Evolutionary conservation across 768 basidiomycete species (phyloP), one percentile per base, ranked within the genome.

Genomic region (Pleurotus tuber-regium): DNA sequence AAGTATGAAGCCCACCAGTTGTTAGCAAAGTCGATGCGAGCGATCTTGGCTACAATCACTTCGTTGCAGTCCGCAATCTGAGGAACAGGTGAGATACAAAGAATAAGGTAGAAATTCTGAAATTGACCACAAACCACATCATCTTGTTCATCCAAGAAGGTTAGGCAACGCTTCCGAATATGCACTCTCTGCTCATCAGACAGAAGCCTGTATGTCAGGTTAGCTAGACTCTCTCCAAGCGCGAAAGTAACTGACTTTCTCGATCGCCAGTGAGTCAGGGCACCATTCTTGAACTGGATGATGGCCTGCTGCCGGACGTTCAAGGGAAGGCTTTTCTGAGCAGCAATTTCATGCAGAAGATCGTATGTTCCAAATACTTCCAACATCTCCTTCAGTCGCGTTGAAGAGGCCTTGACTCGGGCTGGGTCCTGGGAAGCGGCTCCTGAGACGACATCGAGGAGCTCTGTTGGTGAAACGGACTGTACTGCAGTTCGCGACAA

Each of bases 261-360:
- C 26, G 84, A 86, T 62, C 79, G 76, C 93, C 93, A 96, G 60
- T 89, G 85, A 43, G 69, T 69, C 3, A 84, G 65, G 2, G 84
- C 85, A 1, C 78, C 76, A 59, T 94, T 95, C 70, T 95, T 95
- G 72, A 94, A 88, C 61, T 92, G 91, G 50, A 95, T 87, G 56
- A 92, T 89, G 21, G 87, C 83, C 64, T 89, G 88, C 58, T 88
- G 80, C 35, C 92, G 82, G 43, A 93, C 78, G 12, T 70, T 70
- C 30, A 87, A 65, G 11, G 88, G 84, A n/a, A 85, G 65, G 1
- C 74, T 66, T 55, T 68, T 70, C 57, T 82, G 77, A 24, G 81
- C 73, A 19, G 89, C 87, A 64, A 92, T 89, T 57, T 84, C 79
- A 57, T 88, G 82, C 42, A 93, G 72, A 16, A 78, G 77, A 60